Percentiles rank a stretch among this genome's conserved stretches.
phyloP scores from a whole-genome alignment of 805 yeast species.

The Isabelozyma rhagii region DNA sequence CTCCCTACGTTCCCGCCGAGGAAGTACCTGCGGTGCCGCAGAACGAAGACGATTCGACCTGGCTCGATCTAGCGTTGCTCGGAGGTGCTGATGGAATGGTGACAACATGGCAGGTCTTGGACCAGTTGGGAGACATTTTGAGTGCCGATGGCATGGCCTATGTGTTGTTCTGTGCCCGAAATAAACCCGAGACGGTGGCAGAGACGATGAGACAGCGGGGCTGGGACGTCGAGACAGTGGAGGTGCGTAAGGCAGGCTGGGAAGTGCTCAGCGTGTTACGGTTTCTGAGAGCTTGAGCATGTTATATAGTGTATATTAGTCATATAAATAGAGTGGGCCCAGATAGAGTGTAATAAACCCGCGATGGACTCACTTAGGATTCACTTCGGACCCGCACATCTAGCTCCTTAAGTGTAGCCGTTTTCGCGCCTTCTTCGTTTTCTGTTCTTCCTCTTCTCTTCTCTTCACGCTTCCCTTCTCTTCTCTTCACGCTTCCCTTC shows the following conservation, averaged over 20 bases:
- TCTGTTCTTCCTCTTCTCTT: neutral
- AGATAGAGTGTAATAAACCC: too few species aligned
- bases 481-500: neutral
- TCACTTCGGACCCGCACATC: too few species aligned
- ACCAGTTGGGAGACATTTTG: slow-evolving; percentile 51
- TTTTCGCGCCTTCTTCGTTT: too few species aligned
- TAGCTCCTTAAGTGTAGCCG: too few species aligned
- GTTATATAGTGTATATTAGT: too few species aligned
- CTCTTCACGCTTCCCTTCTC: neutral
- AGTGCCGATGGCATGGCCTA: slow-evolving; percentile 70
- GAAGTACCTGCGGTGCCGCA: slow-evolving; percentile 60
- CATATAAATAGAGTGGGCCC: too few species aligned
- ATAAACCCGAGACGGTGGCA: slow-evolving; percentile 66
- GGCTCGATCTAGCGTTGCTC: slow-evolving; percentile 87
- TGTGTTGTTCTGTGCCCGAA: slow-evolving; percentile 87
- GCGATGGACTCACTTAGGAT: too few species aligned
- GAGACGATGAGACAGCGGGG: slow-evolving; percentile 39
- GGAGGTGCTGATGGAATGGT: slow-evolving; percentile 94
- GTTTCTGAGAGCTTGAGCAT: slow-evolving; percentile 31
- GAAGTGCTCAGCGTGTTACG: slow-evolving; percentile 79
- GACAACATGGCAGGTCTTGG: slow-evolving; percentile 65
- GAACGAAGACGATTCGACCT: slow-evolving; percentile 44
- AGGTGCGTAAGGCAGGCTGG: slow-evolving; percentile 89
- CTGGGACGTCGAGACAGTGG: slow-evolving; percentile 57
- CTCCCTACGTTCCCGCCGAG: slow-evolving; percentile 95